phyloP scores from a whole-genome alignment of 495 filamentous ascomycete genomes.

The Penicillium argentinense region DNA sequence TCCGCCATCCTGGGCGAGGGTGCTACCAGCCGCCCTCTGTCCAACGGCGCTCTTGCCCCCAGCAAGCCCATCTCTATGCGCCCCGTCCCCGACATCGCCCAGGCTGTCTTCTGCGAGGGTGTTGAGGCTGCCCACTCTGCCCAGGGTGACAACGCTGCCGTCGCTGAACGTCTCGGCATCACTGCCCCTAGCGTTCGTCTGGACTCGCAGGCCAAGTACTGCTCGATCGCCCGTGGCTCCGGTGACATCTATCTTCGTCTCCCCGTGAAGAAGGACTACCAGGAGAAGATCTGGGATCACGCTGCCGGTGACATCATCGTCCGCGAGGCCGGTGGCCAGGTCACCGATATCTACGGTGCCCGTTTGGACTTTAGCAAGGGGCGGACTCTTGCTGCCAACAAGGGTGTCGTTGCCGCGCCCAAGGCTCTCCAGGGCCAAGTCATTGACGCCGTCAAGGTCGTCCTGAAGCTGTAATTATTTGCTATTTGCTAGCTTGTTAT shows the following conservation, averaged over 20 bases:
- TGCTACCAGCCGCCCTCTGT: slow-evolving; percentile 71
- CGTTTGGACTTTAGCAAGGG: slow-evolving; percentile 82
- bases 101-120: slow-evolving; percentile 91
- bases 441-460: slow-evolving; percentile 76
- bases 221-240: slow-evolving; percentile 88
- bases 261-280: slow-evolving; percentile 78
- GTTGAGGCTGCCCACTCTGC: slow-evolving; percentile 89
- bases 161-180: slow-evolving; percentile 82
- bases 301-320: slow-evolving; percentile 96
- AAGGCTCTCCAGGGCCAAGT: slow-evolving; percentile 72
- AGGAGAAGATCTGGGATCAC: slow-evolving; percentile 99
- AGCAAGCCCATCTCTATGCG: slow-evolving; percentile 75
- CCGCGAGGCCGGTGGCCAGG: slow-evolving; percentile 86
- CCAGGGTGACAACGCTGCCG: slow-evolving; percentile 80
- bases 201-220: slow-evolving; percentile 99
- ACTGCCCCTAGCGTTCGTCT: slow-evolving; percentile 81
- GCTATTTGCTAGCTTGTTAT: not conserved
- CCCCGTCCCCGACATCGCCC: slow-evolving; percentile 64
- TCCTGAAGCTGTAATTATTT: slow-evolving; percentile 57
- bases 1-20: slow-evolving; percentile 75
- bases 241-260: slow-evolving; percentile 93
- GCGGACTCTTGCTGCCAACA: slow-evolving; percentile 83
- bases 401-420: slow-evolving; percentile 88
- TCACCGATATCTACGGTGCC: slow-evolving; percentile 81
- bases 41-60: slow-evolving; percentile 54